phyloP scores from a whole-genome alignment of 805 yeast genomes.

The Clavispora asparagi region DNA sequence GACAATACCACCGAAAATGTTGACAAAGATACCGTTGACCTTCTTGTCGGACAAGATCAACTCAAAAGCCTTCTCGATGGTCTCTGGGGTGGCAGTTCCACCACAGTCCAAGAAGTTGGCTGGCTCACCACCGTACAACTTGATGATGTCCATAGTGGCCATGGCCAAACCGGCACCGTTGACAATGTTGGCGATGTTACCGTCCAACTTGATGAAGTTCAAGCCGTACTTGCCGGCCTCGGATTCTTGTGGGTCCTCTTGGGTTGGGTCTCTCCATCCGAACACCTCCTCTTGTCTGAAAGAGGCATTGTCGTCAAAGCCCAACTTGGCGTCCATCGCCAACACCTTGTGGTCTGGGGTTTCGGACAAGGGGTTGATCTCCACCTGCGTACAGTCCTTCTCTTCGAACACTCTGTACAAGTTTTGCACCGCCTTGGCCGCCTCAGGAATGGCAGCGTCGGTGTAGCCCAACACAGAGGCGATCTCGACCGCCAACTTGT shows the following conservation, averaged over 20 bases:
- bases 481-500: slow-evolving; percentile 65
- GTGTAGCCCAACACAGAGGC: slow-evolving; percentile 83
- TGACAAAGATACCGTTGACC: slow-evolving; percentile 94
- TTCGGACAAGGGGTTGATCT: slow-evolving; percentile 96
- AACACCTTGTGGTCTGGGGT: slow-evolving; percentile 83
- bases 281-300: slow-evolving; percentile 94
- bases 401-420: slow-evolving; percentile 86
- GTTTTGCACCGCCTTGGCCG: slow-evolving; percentile 80
- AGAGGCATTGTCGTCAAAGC: slow-evolving; percentile 93
- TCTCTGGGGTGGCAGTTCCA: slow-evolving; percentile 99
- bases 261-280: slow-evolving; percentile 94
- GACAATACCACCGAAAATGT: slow-evolving; percentile 99
- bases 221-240: slow-evolving; percentile 85
- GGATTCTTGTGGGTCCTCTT: slow-evolving; percentile 97
- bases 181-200: slow-evolving; percentile 97
- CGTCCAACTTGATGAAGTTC: slow-evolving; percentile 96
- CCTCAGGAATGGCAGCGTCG: slow-evolving; percentile 70
- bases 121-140: slow-evolving; percentile 96
- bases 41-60: slow-evolving; percentile 83
- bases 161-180: slow-evolving; percentile 99
- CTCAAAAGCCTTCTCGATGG: slow-evolving; percentile 94
- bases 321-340: slow-evolving; percentile 99
- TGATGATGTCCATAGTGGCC: slow-evolving; percentile 99
- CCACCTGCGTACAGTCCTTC: slow-evolving; percentile 95
- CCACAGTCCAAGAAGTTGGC: slow-evolving; percentile 99